A percentile compares a stretch with the other conserved stretches of the same genome.
phyloP scores from a whole-genome alignment of 2,329 filamentous ascomycete genomes.

The Paraconiothyrium brasiliense region DNA sequence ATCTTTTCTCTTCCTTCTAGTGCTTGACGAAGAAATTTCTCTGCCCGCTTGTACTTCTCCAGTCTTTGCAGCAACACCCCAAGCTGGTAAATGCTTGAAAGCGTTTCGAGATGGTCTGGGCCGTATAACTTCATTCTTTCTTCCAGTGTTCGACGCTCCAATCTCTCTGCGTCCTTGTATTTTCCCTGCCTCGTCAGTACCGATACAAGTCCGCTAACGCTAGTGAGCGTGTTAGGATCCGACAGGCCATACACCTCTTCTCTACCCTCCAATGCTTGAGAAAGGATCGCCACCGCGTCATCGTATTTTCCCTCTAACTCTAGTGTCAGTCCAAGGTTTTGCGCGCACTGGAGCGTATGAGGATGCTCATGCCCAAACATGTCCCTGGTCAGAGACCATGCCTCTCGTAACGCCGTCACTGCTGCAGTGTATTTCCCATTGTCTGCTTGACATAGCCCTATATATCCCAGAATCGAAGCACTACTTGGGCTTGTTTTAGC shows the following conservation, averaged over 20 bases:
- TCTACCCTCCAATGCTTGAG: not conserved
- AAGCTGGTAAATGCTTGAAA: slow-evolving; percentile 3
- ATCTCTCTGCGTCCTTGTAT: slow-evolving; percentile 17
- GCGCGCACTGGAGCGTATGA: slow-evolving; percentile 15
- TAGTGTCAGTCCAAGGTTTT: not conserved
- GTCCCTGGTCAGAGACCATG: not conserved
- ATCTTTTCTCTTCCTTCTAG: not conserved
- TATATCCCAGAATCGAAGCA: slow-evolving; percentile 13
- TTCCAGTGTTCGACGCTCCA: slow-evolving; percentile 17
- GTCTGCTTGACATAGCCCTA: slow-evolving; percentile 16
- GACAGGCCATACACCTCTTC: not conserved
- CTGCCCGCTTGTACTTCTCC: not conserved
- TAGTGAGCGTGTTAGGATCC: not conserved
- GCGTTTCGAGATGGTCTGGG: slow-evolving; percentile 5
- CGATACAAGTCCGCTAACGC: not conserved
- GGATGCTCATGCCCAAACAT: slow-evolving; percentile 19
- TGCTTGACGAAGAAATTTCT: not conserved
- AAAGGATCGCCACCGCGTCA: not conserved
- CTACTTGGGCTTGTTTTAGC: not conserved
- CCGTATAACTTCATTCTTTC: slow-evolving; percentile 14
- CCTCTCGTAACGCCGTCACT: slow-evolving; percentile 10
- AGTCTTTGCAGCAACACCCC: not conserved
- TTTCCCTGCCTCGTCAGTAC: slow-evolving; percentile 12
- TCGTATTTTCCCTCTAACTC: not conserved
- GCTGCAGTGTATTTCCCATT: slow-evolving; percentile 15